Evolutionary conservation across 2,329 filamentous ascomycete species (phyloP).

Genomic region (Lecanosticta acicola): DNA sequence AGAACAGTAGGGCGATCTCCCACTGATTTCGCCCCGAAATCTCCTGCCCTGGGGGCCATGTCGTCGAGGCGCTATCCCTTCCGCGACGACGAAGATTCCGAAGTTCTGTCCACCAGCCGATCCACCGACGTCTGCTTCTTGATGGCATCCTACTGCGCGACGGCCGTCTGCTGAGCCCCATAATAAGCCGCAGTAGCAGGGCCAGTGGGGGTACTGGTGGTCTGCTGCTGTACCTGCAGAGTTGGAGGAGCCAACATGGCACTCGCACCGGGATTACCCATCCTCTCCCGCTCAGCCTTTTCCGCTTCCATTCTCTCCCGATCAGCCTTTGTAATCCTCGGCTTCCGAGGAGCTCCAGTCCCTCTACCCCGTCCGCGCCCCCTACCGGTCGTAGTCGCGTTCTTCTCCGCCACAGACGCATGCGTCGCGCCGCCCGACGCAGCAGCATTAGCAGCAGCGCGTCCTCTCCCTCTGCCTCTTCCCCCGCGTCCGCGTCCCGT

Average conservation of each 20-base stretch:
- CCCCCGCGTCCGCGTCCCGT: conserved; percentile 19
- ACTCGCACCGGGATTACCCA: conserved; percentile 32
- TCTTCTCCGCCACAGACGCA: conserved; percentile 26
- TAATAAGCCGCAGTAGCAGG: neutral
- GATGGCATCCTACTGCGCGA: neutral
- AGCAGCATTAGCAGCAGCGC: conserved; percentile 37
- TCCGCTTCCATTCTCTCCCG: conserved; percentile 75
- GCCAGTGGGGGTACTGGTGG: neutral
- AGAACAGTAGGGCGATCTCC: too few species aligned
- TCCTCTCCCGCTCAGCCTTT: conserved; percentile 66
- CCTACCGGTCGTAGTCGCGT: conserved; percentile 12
- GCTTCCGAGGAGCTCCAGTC: conserved; percentile 67
- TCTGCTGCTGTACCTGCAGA: neutral
- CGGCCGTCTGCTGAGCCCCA: neutral
- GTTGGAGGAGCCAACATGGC: neutral
- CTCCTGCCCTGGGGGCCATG: too few species aligned
- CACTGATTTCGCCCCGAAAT: too few species aligned
- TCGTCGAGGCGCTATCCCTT: neutral
- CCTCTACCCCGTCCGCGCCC: conserved; percentile 38
- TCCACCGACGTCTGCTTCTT: neutral
- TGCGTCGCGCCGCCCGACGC: conserved; percentile 22
- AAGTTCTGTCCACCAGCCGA: neutral
- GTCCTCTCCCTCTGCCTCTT: conserved; percentile 42
- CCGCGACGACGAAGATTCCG: neutral
- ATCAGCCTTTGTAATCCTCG: conserved; percentile 79